Base-by-base conservation (phyloP, 106 monocot species). In the Dendrobium officinale region DNA sequence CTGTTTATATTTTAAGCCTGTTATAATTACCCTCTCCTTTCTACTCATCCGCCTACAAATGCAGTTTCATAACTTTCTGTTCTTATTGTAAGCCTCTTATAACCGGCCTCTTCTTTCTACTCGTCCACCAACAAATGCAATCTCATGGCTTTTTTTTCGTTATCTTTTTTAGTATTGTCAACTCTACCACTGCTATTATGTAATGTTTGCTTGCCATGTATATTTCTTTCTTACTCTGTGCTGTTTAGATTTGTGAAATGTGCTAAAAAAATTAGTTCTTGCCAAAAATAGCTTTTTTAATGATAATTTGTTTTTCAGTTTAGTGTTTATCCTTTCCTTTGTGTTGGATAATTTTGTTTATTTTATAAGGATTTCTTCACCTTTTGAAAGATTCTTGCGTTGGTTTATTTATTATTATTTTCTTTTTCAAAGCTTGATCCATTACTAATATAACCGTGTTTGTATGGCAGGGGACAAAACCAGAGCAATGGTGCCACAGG, bases 401-500 rank as follows among this genome's bases (percentile, higher is more conserved):
- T n/a, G 22, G 64, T 10, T 66, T 66, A 24, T 66, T n/a, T 61
- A 48, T 48, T 48, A 9, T 11, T 7, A 48, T 48, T 11, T 48
- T 11, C 13, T 51, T 51, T 51, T 66, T 15, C 24, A 66, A 66
- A 66, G 64, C 51, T 6, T 24, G 15, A 72, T 0, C 40, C 72
- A 33, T 16, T 37, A 37, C 72, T 72, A 40, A 72, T 16, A 72
- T 72, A 2, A 13, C 29, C 13, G 51, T 51, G 16, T 33, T 72
- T 29, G 72, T 6, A 40, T 72, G 33, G 29, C 74, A 75, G 74
- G 74, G 74, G 1, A 43, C 74, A 44, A 44, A 75, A 44, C 74
- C 74, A 75, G 74, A 44, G 18, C 74, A 75, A 75, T 44, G 43
- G 19, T 44, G 74, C 74, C 42, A 44, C 74, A 75, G 74, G 74